phyloP scores from a whole-genome alignment of 176 grass and related monocot genomes.

The Zoysia japonica region DNA sequence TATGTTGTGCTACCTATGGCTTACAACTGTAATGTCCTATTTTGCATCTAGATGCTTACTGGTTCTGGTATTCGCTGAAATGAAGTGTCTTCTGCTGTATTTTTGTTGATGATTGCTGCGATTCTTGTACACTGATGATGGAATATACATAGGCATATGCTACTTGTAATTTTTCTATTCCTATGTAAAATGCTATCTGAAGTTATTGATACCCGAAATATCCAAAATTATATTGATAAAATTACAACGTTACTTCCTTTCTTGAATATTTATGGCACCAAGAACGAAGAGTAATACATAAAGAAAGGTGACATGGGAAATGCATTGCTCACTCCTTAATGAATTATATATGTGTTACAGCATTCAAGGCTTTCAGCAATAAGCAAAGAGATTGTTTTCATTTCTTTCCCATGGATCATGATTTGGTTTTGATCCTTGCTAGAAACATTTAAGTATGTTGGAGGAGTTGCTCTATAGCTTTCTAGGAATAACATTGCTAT shows the following conservation, averaged over 20 bases:
- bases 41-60: neutral
- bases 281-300: neutral
- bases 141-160: neutral
- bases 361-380: neutral
- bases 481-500: constrained; percentile 20
- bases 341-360: neutral
- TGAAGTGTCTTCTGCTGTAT: neutral
- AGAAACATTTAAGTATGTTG: neutral
- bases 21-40: neutral
- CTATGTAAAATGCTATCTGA: no score
- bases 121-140: no score
- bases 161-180: no score
- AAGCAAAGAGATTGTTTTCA: neutral
- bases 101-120: no score
- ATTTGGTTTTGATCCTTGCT: neutral
- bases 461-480: neutral
- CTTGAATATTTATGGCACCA: no score
- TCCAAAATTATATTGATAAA: no score
- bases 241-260: no score
- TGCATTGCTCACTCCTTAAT: neutral
- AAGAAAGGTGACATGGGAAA: neutral
- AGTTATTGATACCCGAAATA: neutral
- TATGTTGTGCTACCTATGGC: neutral
- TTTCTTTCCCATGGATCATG: neutral
- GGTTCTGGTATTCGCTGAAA: no score